Conservation (phyloP, 2,329 filamentous ascomycete genomes). For the Pseudopyricularia javanii region DNA sequence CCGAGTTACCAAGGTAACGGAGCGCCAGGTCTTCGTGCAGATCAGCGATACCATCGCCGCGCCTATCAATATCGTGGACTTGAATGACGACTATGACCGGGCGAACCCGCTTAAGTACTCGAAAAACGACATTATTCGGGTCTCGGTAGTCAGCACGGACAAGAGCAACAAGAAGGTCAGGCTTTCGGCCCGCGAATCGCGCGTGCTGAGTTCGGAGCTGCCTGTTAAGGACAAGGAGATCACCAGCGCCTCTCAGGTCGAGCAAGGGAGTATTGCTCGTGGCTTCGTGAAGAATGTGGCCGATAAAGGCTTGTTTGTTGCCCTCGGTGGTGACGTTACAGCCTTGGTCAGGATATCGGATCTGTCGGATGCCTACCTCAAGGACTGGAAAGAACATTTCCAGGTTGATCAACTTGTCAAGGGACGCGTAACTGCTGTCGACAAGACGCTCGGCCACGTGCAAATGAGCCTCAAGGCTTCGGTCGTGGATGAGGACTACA, state of each 20-base stretch:
- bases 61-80: conserved; percentile 68
- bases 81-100: conserved; percentile 76
- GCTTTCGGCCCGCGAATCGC: conserved; percentile 75
- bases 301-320: conserved; percentile 80
- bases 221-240: conserved; percentile 75
- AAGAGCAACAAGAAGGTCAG: conserved; percentile 70
- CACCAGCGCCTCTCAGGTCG: conserved; percentile 54
- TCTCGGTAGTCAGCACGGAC: conserved; percentile 76
- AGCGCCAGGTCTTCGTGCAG: conserved; percentile 74
- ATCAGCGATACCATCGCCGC: conserved; percentile 71
- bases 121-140: conserved; percentile 77
- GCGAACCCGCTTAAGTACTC: conserved; percentile 63
- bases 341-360: conserved; percentile 79
- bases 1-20: conserved; percentile 73
- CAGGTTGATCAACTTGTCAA: conserved; percentile 83
- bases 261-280: conserved; percentile 66
- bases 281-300: conserved; percentile 87
- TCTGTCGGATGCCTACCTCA: conserved; percentile 80
- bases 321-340: conserved; percentile 68
- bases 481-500: conserved; percentile 67
- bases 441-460: conserved; percentile 55
- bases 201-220: conserved; percentile 75
- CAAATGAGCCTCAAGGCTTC: conserved; percentile 84
- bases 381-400: conserved; percentile 89
- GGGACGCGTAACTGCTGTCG: conserved; percentile 67